Evolutionary conservation across 495 filamentous ascomycete genomes (phyloP), one percentile per base, ranked within the genome.

Genomic region (Penicillium atrosanguineum): DNA sequence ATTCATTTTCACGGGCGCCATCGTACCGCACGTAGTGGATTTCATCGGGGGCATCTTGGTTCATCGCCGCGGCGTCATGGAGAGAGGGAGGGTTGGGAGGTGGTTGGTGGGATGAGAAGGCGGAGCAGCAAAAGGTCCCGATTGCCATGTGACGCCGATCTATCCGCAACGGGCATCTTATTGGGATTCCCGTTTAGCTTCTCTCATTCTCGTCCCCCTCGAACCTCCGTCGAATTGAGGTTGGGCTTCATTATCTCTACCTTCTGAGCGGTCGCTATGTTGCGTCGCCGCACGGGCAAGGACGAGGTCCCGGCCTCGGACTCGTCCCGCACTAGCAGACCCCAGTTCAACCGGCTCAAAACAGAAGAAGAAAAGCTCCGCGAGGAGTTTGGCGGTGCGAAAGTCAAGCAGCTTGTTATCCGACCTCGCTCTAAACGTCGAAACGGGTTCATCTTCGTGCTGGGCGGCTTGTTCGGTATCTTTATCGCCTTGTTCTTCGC

Each of bases 1-100:
- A 95, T 44, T 82, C 72, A 31, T 85, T 81, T 64, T 97, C 95
- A 56, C 90, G 85, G 7, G 76, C 67, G 61, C 83, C 80, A 48
- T 91, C 81, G 68, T 97, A 99, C 64, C 89, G 90, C 54, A 91
- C 78, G 71, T 96, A 97, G 54, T 79, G 79, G 53, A 96, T 81
- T 49, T 85, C 50, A 44, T 61, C 48, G 29, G 55, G 20, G 44
- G 58, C 60, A 62, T 69, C 54, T 49, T 64, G 55, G 63, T 55
- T 71, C 68, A 72, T 72, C 40, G 36, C 62, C 50, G 59, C 52
- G 46, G 41, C 46, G 36, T 56, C 40, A 47, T 53, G 12, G 54
- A 55, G 44, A 23, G 14, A 53, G 45, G 45, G 45, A 31, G 21
- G 21, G 28, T 38, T 20, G 46, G 50, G 46, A 37, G 25, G 21